Percentiles rank a stretch among this genome's conserved stretches.
phyloP scores from a whole-genome alignment of 2,329 filamentous ascomycete genomes.

The Blumeria graminis region DNA sequence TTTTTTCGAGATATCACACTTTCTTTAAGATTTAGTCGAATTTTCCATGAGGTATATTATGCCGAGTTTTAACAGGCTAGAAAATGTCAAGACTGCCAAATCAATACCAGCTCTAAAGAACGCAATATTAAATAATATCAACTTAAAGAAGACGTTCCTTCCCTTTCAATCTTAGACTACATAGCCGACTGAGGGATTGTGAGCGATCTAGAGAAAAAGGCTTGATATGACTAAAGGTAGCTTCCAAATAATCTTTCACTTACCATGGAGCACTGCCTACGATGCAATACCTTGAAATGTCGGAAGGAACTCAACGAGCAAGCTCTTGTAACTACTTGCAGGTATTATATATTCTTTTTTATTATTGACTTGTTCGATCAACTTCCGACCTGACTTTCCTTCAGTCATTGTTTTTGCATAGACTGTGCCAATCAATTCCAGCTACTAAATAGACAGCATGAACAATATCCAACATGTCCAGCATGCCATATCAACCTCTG shows the following conservation, averaged over 20 bases:
- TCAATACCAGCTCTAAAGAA: too few species aligned
- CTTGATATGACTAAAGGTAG: too few species aligned
- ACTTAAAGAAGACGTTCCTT: too few species aligned
- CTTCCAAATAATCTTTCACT: neutral
- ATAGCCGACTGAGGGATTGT: too few species aligned
- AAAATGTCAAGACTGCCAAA: too few species aligned
- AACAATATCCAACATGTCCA: conserved; percentile 37
- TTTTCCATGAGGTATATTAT: too few species aligned
- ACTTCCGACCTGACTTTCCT: conserved; percentile 5
- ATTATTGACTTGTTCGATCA: neutral
- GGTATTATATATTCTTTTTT: conserved; percentile 23
- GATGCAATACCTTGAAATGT: conserved; percentile 65
- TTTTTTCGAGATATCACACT: too few species aligned
- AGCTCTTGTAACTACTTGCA: conserved; percentile 76
- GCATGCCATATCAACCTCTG: conserved; percentile 46
- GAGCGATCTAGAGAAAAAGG: too few species aligned
- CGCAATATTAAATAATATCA: too few species aligned
- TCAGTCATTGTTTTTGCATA: conserved; percentile 65
- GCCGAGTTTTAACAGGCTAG: too few species aligned
- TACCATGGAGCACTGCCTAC: conserved; percentile 47
- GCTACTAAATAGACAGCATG: conserved; percentile 26
- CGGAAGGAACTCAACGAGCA: conserved; percentile 40
- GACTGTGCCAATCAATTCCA: conserved; percentile 43
- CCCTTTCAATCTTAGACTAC: too few species aligned
- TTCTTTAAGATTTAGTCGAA: too few species aligned